Evolutionary conservation across 169 alveolate species (phyloP), one percentile per base, ranked within the genome.

Genomic region (Plasmodium malariae): DNA sequence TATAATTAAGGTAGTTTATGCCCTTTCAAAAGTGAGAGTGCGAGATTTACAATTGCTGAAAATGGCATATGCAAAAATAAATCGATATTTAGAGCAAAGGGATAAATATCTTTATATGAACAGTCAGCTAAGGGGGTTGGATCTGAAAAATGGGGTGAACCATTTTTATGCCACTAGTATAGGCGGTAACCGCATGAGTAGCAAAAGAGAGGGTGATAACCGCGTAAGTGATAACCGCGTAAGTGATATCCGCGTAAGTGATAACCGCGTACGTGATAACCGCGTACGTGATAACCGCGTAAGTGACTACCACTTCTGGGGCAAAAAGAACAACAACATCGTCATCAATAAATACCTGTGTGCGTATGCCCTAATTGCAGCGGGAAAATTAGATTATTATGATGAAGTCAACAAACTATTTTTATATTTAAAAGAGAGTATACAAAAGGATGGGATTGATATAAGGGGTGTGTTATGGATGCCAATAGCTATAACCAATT

Each of bases 301-400:
- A 26, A 30, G 28, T 62, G 6, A 26, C 19, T 30, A n/a, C 19
- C 4, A 37, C 14, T 19, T 1, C 0, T 5, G 26, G 49, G 24
- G 30, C 14, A 57, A 11, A 0, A 51, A 24, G 21, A 83, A 43
- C 37, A 68, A 54, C 6, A 83, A 68, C 34, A 49, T 67, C 51
- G 24, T 83, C 7, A 67, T 83, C 19, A 83, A 83, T 43, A 83
- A 83, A 34, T 83, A 83, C 51, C 17, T 83, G 17, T 83, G 91
- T 54, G 91, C 91, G 28, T 83, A 83, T 70, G 91, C 91, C 2
- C 14, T 83, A 45, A 83, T 83, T 83, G 91, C 91, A 57, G 91
- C 91, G 19, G 91, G 91, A 24, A 83, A 83, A 36, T 24, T 83
- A 40, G 91, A 83, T 67, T 83, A 67, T 67, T 54, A 49, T 49